phyloP scores from a whole-genome alignment of 2,329 filamentous ascomycete species.

The Pleoardoris graminearum region DNA sequence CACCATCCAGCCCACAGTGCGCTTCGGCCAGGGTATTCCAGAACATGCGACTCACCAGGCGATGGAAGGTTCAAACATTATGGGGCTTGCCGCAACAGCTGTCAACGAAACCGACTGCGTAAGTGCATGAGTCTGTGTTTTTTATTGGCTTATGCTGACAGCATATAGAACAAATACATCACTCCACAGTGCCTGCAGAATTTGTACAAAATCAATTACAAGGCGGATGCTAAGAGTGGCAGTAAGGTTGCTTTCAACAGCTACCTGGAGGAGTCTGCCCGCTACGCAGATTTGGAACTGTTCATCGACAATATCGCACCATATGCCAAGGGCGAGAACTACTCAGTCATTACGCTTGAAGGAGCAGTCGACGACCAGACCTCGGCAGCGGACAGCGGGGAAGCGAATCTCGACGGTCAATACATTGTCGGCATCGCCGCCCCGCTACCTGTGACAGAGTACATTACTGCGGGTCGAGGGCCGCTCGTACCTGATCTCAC shows the following conservation, averaged over 20 bases:
- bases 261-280: conserved; percentile 57
- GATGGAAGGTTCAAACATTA: conserved; percentile 1
- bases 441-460: conserved; percentile 59
- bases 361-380: conserved; percentile 30
- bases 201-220: conserved; percentile 57
- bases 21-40: conserved; percentile 48
- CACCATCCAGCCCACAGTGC: conserved; percentile 57
- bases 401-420: conserved; percentile 67
- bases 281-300: conserved; percentile 50
- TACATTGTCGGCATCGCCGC: conserved; percentile 60
- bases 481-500: conserved; percentile 56
- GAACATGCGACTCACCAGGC: conserved; percentile 14
- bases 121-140: no score
- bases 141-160: background rate
- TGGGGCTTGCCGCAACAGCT: conserved; percentile 11
- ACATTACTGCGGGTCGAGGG: conserved; percentile 61
- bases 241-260: conserved; percentile 56
- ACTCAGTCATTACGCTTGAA: conserved; percentile 42
- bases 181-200: conserved; percentile 55
- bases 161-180: conserved; percentile 34
- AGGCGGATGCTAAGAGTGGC: conserved; percentile 49
- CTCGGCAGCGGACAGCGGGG: conserved; percentile 38
- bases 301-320: conserved; percentile 48
- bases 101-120: conserved; percentile 13
- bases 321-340: conserved; percentile 48